Conservation (phyloP, 2,329 filamentous ascomycete genomes). For the Coniochaeta sp. region DNA sequence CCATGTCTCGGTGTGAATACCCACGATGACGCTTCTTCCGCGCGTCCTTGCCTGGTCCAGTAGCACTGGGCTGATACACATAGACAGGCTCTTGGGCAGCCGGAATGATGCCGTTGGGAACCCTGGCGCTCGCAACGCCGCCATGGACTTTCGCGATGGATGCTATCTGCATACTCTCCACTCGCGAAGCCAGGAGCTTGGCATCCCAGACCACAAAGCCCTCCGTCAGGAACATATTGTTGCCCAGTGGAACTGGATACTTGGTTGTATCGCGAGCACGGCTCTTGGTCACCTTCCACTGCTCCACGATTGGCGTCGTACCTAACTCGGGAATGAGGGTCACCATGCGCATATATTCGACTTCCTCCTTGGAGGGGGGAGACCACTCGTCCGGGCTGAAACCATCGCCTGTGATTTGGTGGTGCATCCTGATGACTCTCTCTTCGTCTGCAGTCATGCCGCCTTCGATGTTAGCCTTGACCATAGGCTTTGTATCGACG, state of each 20-base stretch:
- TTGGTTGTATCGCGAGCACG: not conserved
- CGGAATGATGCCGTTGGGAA: not conserved
- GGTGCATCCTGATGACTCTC: not conserved
- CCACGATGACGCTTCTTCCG: not conserved
- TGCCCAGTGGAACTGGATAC: not conserved
- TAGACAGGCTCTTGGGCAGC: not conserved
- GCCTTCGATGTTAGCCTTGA: constrained; percentile 7
- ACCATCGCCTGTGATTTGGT: not conserved
- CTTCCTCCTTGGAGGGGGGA: not conserved
- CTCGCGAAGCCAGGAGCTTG: not conserved
- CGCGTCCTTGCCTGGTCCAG: not conserved
- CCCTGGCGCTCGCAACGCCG: not conserved
- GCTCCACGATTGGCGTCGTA: not conserved
- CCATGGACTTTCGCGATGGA: not conserved
- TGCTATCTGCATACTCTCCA: not conserved
- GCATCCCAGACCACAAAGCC: not conserved
- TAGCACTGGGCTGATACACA: not conserved
- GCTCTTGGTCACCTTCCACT: not conserved
- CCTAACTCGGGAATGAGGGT: not conserved
- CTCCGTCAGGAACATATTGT: not conserved
- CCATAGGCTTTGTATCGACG: constrained; percentile 23
- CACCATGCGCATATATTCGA: not conserved
- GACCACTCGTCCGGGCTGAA: not conserved
- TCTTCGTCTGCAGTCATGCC: constrained; percentile 3
- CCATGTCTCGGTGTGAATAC: not conserved